A percentile compares a stretch with the other conserved stretches of the same genome.
phyloP scores from a whole-genome alignment of 2,329 filamentous ascomycete genomes.

The Paraphaeosphaeria minitans region DNA sequence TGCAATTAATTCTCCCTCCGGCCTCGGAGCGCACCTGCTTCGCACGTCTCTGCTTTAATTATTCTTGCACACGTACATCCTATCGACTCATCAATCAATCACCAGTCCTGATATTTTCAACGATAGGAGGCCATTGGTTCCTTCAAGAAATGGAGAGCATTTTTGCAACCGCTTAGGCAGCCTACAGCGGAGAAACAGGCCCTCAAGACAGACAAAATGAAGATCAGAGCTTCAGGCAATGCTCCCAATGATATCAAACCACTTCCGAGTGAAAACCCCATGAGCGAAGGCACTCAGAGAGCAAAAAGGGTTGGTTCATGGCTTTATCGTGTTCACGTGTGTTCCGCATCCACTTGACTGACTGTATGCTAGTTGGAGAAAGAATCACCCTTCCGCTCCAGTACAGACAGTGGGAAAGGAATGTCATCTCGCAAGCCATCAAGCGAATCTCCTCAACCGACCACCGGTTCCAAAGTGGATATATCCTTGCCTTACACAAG shows the following conservation, averaged over 20 bases:
- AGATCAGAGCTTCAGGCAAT: too few relatives aligned
- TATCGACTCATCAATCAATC: not conserved
- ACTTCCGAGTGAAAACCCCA: not conserved
- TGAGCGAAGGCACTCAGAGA: not conserved
- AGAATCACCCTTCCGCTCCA: not conserved
- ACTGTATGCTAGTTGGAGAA: not conserved
- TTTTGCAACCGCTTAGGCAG: not conserved
- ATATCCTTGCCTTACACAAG: too few relatives aligned
- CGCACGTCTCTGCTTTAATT: too few relatives aligned
- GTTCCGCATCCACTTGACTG: not conserved
- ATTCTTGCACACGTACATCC: too few relatives aligned
- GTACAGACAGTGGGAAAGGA: not conserved
- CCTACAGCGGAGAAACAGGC: not conserved
- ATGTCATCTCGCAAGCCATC: not conserved
- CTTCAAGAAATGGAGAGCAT: not conserved
- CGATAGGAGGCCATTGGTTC: not conserved
- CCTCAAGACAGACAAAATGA: not conserved
- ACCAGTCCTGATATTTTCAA: not conserved
- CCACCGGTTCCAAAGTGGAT: not conserved
- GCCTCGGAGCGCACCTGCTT: too few relatives aligned
- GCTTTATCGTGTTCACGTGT: not conserved
- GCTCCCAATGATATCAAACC: not conserved
- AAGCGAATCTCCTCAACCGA: not conserved
- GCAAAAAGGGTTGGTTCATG: not conserved
- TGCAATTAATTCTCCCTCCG: too few relatives aligned